Conservation (phyloP, 2,329 filamentous ascomycete genomes). For the Sarocladium strictum region DNA sequence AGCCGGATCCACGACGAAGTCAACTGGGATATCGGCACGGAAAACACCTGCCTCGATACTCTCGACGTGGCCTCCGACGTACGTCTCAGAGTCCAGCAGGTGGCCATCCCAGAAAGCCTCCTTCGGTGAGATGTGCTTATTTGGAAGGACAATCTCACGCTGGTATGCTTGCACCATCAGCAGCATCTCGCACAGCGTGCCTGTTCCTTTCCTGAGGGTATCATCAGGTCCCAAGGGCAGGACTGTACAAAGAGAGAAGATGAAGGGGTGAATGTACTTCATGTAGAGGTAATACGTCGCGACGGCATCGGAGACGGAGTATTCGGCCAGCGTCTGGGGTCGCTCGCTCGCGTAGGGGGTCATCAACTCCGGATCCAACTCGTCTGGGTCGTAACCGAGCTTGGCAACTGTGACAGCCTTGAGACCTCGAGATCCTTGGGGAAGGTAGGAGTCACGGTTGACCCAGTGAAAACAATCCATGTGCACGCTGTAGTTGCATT, state of each 20-base stretch:
- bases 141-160: constrained; percentile 85
- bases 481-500: constrained; percentile 91
- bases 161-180: constrained; percentile 98
- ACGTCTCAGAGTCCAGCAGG: constrained; percentile 92
- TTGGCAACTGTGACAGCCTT: constrained; percentile 98
- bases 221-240: constrained; percentile 90
- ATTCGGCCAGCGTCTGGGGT: constrained; percentile 91
- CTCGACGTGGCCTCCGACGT: constrained; percentile 96
- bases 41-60: constrained; percentile 99
- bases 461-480: constrained; percentile 99
- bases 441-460: constrained; percentile 95
- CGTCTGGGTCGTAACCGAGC: constrained; percentile 95
- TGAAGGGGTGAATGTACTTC: constrained; percentile 99
- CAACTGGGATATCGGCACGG: constrained; percentile 87
- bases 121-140: constrained; percentile 87
- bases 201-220: constrained; percentile 88
- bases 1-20: constrained; percentile 82
- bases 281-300: constrained; percentile 99
- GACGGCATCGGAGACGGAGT: constrained; percentile 97
- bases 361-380: constrained; percentile 96
- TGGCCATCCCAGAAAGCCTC: constrained; percentile 97
- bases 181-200: constrained; percentile 98
- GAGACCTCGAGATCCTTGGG: constrained; percentile 91
- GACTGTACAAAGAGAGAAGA: constrained; percentile 97
- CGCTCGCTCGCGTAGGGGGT: constrained; percentile 83